Evolutionary conservation across 805 yeast genomes (phyloP).

Genomic region (Scheffersomyces stipitis): DNA sequence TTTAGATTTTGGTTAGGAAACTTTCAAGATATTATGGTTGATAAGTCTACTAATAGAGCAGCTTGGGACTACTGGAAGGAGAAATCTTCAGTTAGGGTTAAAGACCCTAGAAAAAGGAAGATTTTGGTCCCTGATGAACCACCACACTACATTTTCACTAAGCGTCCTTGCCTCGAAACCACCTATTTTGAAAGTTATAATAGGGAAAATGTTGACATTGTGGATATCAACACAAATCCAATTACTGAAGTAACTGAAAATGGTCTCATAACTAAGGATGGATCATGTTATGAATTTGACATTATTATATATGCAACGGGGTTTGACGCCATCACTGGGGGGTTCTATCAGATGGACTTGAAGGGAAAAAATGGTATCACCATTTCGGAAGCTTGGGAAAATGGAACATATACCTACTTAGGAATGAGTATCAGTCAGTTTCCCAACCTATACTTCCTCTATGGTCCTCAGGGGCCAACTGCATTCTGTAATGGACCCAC

Average conservation of each 20-base stretch:
- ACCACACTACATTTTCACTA: slow-evolving; percentile 14
- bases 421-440: slow-evolving; percentile 20
- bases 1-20: slow-evolving; percentile 25
- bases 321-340: slow-evolving; percentile 22
- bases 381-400: slow-evolving; percentile 18
- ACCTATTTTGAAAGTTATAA: slow-evolving; percentile 14
- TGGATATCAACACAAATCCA: slow-evolving; percentile 15
- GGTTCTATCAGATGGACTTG: slow-evolving; percentile 3
- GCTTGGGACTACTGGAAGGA: slow-evolving; percentile 20
- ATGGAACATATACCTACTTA: slow-evolving; percentile 19
- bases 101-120: slow-evolving; percentile 14
- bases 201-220: slow-evolving; percentile 16
- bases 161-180: slow-evolving; percentile 18
- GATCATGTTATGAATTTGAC: slow-evolving; percentile 9
- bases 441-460: slow-evolving; percentile 27
- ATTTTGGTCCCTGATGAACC: slow-evolving; percentile 21
- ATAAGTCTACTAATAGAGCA: slow-evolving; percentile 13
- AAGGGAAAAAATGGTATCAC: slow-evolving; percentile 2
- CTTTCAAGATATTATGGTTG: slow-evolving; percentile 12
- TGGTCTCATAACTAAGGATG: slow-evolving; percentile 12
- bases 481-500: slow-evolving; percentile 29
- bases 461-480: slow-evolving; percentile 32
- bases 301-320: slow-evolving; percentile 17
- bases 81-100: slow-evolving; percentile 13
- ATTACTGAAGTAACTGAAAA: slow-evolving; percentile 11